Conservation (phyloP, 345 rosid genomes). For the Schrenkiella parvula region DNA sequence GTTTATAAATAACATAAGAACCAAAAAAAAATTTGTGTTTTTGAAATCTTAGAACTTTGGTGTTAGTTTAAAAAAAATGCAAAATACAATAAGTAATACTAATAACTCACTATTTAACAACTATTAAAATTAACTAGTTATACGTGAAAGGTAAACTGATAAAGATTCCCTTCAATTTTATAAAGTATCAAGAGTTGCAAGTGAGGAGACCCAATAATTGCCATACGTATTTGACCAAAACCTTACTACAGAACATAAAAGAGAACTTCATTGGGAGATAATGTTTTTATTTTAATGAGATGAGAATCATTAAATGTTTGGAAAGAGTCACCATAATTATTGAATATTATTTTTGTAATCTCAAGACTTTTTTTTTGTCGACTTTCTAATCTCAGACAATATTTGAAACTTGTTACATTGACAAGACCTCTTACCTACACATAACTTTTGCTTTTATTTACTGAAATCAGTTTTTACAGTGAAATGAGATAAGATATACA, state of each 20-base stretch:
- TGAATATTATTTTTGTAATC: neutral
- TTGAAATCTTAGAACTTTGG: neutral
- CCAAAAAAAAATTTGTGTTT: neutral
- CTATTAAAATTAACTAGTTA: neutral
- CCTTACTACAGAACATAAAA: neutral
- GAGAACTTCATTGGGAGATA: neutral
- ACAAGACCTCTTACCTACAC: neutral
- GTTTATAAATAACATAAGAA: neutral
- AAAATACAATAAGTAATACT: neutral
- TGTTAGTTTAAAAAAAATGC: neutral
- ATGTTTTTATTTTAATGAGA: neutral
- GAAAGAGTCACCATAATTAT: neutral
- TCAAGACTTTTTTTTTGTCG: neutral
- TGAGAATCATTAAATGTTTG: neutral
- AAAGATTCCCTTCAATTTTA: constrained; percentile 13
- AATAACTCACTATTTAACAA: neutral
- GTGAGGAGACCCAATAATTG: constrained; percentile 20
- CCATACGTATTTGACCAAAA: constrained; percentile 3
- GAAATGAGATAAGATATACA: neutral
- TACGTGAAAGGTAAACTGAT: neutral
- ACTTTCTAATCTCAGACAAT: neutral
- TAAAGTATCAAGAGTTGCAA: constrained; percentile 7
- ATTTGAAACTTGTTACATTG: neutral
- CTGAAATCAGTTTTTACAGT: neutral
- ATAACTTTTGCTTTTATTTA: neutral